Percentiles rank a stretch among this genome's conserved stretches.
These are phyloP conservation scores for Petrea volubilis DNA, from an alignment of 257 asterid genomes.

Conservation along the genomic window DNA sequence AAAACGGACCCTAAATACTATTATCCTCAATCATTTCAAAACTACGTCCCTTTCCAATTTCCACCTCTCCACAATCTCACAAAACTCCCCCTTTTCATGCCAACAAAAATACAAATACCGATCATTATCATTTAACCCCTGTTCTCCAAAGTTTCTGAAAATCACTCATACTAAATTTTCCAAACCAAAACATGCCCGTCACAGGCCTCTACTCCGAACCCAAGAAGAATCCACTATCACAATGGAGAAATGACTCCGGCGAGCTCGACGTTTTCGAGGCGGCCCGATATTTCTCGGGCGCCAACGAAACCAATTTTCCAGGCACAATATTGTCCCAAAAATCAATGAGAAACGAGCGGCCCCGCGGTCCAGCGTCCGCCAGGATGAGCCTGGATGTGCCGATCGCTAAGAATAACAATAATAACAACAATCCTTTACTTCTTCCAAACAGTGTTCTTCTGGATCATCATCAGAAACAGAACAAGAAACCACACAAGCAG, in stretches of 20 bases:
- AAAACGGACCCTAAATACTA: slow-evolving; percentile 32
- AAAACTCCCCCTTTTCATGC: slow-evolving; percentile 13
- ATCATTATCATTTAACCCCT: background rate
- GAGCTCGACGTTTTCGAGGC: slow-evolving; percentile 92
- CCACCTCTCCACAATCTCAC: slow-evolving; percentile 30
- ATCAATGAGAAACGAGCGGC: background rate
- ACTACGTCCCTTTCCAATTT: background rate
- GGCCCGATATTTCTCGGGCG: slow-evolving; percentile 64
- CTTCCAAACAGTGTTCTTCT: slow-evolving; percentile 23
- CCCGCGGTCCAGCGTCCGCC: slow-evolving; percentile 15
- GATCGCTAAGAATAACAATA: slow-evolving; percentile 25
- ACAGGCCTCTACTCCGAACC: slow-evolving; percentile 21
- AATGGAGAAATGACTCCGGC: slow-evolving; percentile 66
- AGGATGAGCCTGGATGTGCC: slow-evolving; percentile 72
- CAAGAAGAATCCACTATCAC: slow-evolving; percentile 42
- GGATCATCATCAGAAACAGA: slow-evolving; percentile 28
- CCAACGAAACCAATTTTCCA: slow-evolving; percentile 36
- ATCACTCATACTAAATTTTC: background rate
- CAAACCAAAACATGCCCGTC: slow-evolving; percentile 33
- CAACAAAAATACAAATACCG: background rate
- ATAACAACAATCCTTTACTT: background rate
- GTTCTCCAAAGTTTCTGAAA: slow-evolving; percentile 8
- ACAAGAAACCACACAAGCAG: slow-evolving; percentile 53
- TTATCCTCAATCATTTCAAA: slow-evolving; percentile 40
- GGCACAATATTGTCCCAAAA: background rate